phyloP scores from a whole-genome alignment of 2,329 filamentous ascomycete species.

The Sporothrix phasma region DNA sequence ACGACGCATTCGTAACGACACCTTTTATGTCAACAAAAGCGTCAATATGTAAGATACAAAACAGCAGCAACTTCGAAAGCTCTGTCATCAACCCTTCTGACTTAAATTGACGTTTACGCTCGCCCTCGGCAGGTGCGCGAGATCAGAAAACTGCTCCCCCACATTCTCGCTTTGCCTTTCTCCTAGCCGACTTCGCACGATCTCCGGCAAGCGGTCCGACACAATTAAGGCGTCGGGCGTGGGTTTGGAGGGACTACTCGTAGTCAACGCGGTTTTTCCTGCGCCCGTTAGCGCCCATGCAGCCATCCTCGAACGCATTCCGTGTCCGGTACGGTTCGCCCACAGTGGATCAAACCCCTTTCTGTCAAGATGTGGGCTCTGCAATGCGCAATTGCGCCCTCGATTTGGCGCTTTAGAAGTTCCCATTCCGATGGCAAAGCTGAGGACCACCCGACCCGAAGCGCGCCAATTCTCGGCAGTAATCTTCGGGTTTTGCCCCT shows the following conservation, averaged over 20 bases:
- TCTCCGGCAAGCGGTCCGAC: conserved; percentile 10
- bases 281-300: neutral
- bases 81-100: no score
- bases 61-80: no score
- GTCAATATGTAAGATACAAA: no score
- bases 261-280: neutral
- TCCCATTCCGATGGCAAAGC: neutral
- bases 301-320: neutral
- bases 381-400: neutral
- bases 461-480: neutral
- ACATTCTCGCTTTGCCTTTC: neutral
- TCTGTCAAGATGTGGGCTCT: neutral
- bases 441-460: conserved; percentile 7
- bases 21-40: no score
- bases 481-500: neutral
- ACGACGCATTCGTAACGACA: no score
- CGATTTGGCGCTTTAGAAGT: neutral
- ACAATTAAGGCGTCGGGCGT: neutral
- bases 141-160: neutral
- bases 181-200: conserved; percentile 7
- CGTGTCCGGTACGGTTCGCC: neutral
- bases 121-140: no score
- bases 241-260: neutral
- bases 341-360: neutral
- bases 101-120: no score